Conservation (phyloP, 805 yeast species). For the Blastobotrys mokoenaii region DNA sequence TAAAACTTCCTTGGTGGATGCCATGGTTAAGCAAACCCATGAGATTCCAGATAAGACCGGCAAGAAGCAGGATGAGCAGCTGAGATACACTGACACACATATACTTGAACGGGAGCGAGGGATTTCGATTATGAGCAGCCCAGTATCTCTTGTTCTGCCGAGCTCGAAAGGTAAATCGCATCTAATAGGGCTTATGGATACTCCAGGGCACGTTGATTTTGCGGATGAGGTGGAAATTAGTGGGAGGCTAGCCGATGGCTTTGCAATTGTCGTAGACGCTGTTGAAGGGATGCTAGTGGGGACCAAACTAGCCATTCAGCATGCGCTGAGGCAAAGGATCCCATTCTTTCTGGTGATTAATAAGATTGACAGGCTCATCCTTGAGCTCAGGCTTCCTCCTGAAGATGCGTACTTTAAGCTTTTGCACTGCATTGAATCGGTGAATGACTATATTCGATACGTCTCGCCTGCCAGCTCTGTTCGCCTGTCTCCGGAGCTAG, state of each 20-base stretch:
- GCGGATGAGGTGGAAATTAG: conserved; percentile 62
- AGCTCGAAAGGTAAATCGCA: conserved; percentile 46
- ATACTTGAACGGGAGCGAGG: conserved; percentile 64
- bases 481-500: conserved; percentile 49
- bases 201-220: conserved; percentile 91
- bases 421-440: conserved; percentile 46
- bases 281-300: conserved; percentile 73
- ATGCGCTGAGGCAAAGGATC: conserved; percentile 41
- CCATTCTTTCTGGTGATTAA: conserved; percentile 58
- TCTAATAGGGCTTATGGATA: conserved; percentile 60
- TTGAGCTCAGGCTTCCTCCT: conserved; percentile 73
- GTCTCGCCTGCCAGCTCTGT: conserved; percentile 16
- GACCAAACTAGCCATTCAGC: conserved; percentile 41
- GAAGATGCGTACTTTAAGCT: conserved; percentile 65
- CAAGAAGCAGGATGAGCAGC: conserved; percentile 35
- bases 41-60: conserved; percentile 25
- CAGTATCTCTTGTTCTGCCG: conserved; percentile 52
- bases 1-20: conserved; percentile 70
- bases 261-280: conserved; percentile 66
- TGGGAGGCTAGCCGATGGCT: conserved; percentile 53
- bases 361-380: conserved; percentile 76
- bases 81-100: conserved; percentile 66
- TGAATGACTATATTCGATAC: conserved; percentile 47
- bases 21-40: conserved; percentile 61
- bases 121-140: conserved; percentile 52